Percentiles rank a stretch among this genome's conserved stretches.
phyloP scores from a whole-genome alignment of 163 green algal genomes.

The Scenedesmus sp. region DNA sequence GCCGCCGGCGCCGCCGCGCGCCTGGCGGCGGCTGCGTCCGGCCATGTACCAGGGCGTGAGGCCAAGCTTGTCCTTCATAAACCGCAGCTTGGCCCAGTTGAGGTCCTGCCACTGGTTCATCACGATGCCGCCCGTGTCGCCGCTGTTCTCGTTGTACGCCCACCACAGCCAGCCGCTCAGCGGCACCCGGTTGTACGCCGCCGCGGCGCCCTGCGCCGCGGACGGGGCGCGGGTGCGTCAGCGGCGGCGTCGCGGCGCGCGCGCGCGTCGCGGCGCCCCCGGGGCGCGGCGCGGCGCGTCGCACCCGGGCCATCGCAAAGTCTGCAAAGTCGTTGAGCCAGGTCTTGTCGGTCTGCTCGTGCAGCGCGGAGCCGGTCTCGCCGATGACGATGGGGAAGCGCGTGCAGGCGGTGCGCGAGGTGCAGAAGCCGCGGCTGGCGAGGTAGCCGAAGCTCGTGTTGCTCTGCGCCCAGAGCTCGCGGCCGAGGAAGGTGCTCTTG shows the following conservation, averaged over 20 bases:
- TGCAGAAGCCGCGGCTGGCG: slow-evolving; percentile 19
- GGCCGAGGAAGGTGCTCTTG: slow-evolving; percentile 14
- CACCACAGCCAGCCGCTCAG: slow-evolving; percentile 40
- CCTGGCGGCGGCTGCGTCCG: not conserved
- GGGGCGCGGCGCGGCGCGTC: not conserved
- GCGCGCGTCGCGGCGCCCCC: too few relatives aligned
- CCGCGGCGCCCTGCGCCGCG: slow-evolving; percentile 10
- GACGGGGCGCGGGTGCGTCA: too few relatives aligned
- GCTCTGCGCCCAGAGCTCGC: slow-evolving; percentile 32
- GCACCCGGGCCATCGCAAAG: slow-evolving; percentile 30
- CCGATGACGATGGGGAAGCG: slow-evolving; percentile 44
- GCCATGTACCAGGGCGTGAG: slow-evolving; percentile 45
- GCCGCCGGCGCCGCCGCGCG: not conserved
- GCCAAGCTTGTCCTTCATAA: slow-evolving; percentile 22
- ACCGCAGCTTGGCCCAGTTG: slow-evolving; percentile 47
- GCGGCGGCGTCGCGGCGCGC: not conserved
- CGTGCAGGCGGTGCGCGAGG: not conserved
- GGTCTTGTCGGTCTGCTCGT: slow-evolving; percentile 11
- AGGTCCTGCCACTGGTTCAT: slow-evolving; percentile 46
- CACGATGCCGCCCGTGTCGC: slow-evolving; percentile 55
- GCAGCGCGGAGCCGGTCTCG: slow-evolving; percentile 39
- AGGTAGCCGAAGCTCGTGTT: slow-evolving; percentile 44
- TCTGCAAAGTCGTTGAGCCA: slow-evolving; percentile 49
- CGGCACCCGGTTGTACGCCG: not conserved
- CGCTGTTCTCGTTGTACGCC: slow-evolving; percentile 52